Base-by-base conservation (phyloP, 768 basidiomycete genomes). In the Rhodotorula graminis region DNA sequence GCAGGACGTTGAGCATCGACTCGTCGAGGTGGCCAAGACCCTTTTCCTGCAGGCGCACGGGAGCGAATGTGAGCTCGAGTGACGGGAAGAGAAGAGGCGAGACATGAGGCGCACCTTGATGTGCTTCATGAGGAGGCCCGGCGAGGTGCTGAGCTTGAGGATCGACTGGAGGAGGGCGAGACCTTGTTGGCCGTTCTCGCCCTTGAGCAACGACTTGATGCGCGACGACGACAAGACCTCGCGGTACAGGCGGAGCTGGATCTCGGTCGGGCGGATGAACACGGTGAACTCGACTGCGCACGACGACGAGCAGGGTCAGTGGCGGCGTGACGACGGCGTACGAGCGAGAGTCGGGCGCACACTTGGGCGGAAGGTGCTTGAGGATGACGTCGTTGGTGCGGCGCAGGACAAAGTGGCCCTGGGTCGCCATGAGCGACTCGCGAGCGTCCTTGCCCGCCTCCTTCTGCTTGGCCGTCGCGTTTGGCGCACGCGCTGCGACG, bases 141-240 rank as follows among this genome's bases (percentile, higher is more conserved):
- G 95, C 76, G 92, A 93, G 79, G 91, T 98, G 83, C 90, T 92
- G 72, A 98, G 86, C 84, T 97, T 96, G 21, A 89, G 90, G 47
- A 96, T 84, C 69, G 87, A 84, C 67, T 86, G 88, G 76, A 97
- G 91, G 37, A 61, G 94, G 79, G 27, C 89, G 88, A 29, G 94
- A 85, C 5, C 90, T 89, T 10, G 56, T 47, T 76, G 90, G 88
- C 0, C 88, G 88, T 0, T 88, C 1, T 87, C 87, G 62, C 87
- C 86, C 75, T 88, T 85, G 40, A 89, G 85, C 12, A 94, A 82
- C 61, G 85, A 84, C 71, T 89, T 87, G 40, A 93, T 80, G 69
- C 87, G 87, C 63, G 88, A 87, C 0, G 88, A 87, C 42, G 87
- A 84, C 14, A 99, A 85, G 19, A 97, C 87, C 56, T 85, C 87